Evolutionary conservation across 2,329 filamentous ascomycete genomes (phyloP).

Genomic region (Cordyceps cateniannulata): DNA sequence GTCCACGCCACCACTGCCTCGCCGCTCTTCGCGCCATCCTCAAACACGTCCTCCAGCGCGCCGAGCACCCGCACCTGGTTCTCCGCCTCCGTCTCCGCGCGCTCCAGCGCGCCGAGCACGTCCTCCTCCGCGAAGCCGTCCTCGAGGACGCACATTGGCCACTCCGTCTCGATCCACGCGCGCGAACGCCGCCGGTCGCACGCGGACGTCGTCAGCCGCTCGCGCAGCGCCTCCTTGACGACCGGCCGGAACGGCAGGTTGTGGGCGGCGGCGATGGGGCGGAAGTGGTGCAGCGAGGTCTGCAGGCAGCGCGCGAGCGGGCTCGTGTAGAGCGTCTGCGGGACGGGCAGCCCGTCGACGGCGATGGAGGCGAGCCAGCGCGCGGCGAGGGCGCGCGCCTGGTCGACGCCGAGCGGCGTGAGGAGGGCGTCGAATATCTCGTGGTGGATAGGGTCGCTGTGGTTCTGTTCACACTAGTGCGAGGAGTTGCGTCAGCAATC

Average conservation of each 20-base stretch:
- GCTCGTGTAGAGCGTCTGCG: conserved; percentile 49
- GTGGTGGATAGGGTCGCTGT: conserved; percentile 29
- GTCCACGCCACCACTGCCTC: conserved; percentile 41
- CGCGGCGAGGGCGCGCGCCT: conserved; percentile 43
- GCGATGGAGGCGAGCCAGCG: conserved; percentile 45
- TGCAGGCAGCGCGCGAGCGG: conserved; percentile 53
- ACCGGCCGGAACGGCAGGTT: conserved; percentile 40
- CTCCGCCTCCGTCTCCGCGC: conserved; percentile 42
- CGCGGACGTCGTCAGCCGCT: conserved; percentile 54
- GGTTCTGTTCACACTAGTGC: no score
- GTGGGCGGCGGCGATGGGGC: conserved; percentile 29
- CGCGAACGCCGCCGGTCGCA: conserved; percentile 50
- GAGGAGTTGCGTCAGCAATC: not conserved
- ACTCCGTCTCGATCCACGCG: conserved; percentile 41
- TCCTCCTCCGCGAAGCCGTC: conserved; percentile 49
- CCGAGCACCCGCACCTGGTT: conserved; percentile 36
- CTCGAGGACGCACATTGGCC: conserved; percentile 47
- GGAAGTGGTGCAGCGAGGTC: conserved; percentile 47
- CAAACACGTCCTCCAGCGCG: conserved; percentile 42
- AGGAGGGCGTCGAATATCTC: conserved; percentile 37
- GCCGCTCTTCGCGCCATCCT: conserved; percentile 28
- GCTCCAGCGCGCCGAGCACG: conserved; percentile 40
- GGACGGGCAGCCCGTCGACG: conserved; percentile 42
- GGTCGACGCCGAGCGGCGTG: conserved; percentile 43
- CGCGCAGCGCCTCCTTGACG: conserved; percentile 53